phyloP scores from a whole-genome alignment of 164 flowering plant species.

The Echeveria elegans region DNA sequence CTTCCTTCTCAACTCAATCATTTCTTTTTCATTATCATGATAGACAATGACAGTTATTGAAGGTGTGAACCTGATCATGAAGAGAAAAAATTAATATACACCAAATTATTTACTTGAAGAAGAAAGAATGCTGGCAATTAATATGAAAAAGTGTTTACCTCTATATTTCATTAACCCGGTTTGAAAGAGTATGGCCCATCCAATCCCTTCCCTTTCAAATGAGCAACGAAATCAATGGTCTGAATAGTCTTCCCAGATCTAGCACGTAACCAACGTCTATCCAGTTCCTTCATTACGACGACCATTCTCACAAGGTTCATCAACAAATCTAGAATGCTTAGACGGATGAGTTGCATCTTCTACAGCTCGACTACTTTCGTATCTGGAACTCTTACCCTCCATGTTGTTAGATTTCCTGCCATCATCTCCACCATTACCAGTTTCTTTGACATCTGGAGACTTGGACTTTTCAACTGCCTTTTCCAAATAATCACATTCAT shows the following conservation, averaged over 20 bases:
- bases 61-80: conserved; percentile 64
- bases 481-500: no score
- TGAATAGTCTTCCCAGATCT: conserved; percentile 99
- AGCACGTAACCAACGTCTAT: conserved; percentile 98
- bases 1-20: conserved; percentile 61
- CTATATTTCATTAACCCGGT: conserved; percentile 72
- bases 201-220: conserved; percentile 82
- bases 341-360: no score
- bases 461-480: no score
- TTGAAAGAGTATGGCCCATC: conserved; percentile 94
- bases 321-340: no score
- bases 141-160: conserved; percentile 33
- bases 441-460: no score
- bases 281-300: no score
- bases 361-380: no score
- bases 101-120: not conserved
- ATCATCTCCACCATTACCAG: no score
- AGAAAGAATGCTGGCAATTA: not conserved
- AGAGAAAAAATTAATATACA: not conserved
- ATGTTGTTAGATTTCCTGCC: no score
- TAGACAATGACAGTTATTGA: conserved; percentile 65
- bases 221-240: conserved; percentile 88
- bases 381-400: no score
- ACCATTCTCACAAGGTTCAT: no score
- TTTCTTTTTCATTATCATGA: conserved; percentile 61